These are phyloP conservation scores for Cardamine resedifolia DNA, from an alignment of 345 rosid species.

Conservation along the genomic window DNA sequence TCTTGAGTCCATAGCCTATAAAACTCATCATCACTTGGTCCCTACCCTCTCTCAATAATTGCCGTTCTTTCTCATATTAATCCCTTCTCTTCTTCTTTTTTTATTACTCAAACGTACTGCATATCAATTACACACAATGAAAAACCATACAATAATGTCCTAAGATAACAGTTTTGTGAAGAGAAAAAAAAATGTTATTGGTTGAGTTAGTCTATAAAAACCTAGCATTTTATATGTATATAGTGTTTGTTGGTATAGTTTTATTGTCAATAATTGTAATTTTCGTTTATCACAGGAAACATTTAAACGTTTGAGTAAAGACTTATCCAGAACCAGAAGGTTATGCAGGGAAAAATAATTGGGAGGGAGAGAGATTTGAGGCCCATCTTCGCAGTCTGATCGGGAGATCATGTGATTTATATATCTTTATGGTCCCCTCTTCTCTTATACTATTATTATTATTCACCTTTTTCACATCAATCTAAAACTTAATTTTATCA, in stretches of 20 bases:
- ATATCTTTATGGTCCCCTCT: constrained; percentile 36
- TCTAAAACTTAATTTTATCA: background rate
- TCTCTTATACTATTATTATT: constrained; percentile 14
- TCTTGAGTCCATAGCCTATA: constrained; percentile 2
- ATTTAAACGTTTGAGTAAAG: constrained; percentile 12
- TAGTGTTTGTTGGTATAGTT: background rate
- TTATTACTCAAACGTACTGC: background rate
- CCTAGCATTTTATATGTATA: background rate
- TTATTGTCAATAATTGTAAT: no score
- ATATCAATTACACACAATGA: background rate
- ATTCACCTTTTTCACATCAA: constrained; percentile 18
- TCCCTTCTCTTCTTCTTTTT: background rate
- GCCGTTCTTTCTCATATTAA: constrained; percentile 1
- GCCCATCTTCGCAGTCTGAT: constrained; percentile 32
- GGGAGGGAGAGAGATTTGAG: constrained; percentile 29
- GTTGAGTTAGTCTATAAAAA: background rate
- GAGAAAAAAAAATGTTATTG: background rate
- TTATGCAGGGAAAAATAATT: constrained; percentile 27
- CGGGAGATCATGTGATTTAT: constrained; percentile 30
- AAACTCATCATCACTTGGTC: constrained; percentile 22
- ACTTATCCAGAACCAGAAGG: constrained; percentile 22
- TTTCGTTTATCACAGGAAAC: background rate
- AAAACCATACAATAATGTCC: background rate
- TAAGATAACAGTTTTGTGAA: background rate
- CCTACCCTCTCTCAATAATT: constrained; percentile 27